Conservation (phyloP, 805 yeast species). For the Pichia cabralensis region DNA sequence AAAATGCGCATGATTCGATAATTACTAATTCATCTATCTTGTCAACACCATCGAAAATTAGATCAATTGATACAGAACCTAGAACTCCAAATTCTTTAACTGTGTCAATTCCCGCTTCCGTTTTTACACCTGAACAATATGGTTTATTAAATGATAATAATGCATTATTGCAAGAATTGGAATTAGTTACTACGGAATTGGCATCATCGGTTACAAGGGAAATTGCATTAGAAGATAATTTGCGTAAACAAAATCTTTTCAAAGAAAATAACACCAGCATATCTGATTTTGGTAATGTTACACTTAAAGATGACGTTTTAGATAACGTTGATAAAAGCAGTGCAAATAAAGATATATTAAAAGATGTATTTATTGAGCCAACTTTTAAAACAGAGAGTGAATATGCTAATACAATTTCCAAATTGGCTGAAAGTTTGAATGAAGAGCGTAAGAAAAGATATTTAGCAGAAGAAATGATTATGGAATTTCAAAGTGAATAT, state of each 20-base stretch:
- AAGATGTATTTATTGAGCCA: conserved; percentile 1
- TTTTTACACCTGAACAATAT: conserved; percentile 49
- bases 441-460: conserved; percentile 58
- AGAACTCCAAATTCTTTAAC: conserved; percentile 7
- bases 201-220: conserved; percentile 68
- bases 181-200: conserved; percentile 59
- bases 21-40: background rate
- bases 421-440: conserved; percentile 45
- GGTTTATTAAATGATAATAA: conserved; percentile 52
- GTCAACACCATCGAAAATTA: background rate
- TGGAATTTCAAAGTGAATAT: conserved; percentile 39
- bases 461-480: conserved; percentile 61
- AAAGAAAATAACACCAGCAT: too few species aligned
- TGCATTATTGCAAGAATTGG: conserved; percentile 51
- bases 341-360: background rate
- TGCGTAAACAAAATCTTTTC: too few species aligned
- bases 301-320: too few species aligned
- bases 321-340: conserved; percentile 1
- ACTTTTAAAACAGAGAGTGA: conserved; percentile 17
- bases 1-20: too few species aligned
- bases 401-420: conserved; percentile 35
- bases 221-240: conserved; percentile 37
- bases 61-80: conserved; percentile 1
- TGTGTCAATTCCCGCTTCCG: conserved; percentile 3
- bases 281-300: too few species aligned